Conservation (phyloP, 2,329 filamentous ascomycete genomes). For the Salinomyces thailandicus region DNA sequence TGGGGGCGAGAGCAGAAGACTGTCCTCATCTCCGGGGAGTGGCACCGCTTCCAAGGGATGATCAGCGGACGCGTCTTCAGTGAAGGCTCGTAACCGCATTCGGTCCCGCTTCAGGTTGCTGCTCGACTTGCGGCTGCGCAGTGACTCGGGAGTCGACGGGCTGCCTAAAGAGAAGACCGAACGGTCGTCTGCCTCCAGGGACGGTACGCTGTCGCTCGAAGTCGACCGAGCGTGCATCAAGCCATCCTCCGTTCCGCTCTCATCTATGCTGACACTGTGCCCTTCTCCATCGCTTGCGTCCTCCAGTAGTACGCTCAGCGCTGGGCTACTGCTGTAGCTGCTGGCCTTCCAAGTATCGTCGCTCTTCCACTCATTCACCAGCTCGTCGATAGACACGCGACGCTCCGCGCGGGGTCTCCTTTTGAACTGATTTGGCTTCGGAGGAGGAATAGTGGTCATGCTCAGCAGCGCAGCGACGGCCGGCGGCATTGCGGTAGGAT, state of each 20-base stretch:
- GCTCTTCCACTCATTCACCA: conserved; percentile 45
- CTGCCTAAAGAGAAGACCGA: conserved; percentile 36
- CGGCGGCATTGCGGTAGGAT: conserved; percentile 39
- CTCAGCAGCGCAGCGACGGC: conserved; percentile 49
- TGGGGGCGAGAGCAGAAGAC: conserved; percentile 21
- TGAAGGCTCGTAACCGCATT: conserved; percentile 38
- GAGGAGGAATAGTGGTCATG: conserved; percentile 49
- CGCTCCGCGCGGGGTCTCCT: conserved; percentile 31
- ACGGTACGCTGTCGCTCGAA: conserved; percentile 49
- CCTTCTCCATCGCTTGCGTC: conserved; percentile 39
- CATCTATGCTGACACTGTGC: conserved; percentile 14
- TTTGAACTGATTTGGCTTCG: conserved; percentile 29
- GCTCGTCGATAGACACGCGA: conserved; percentile 45
- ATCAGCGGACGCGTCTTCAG: conserved; percentile 45
- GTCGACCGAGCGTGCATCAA: conserved; percentile 39
- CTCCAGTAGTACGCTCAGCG: conserved; percentile 47
- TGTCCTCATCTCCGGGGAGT: conserved; percentile 22
- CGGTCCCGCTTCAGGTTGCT: conserved; percentile 35
- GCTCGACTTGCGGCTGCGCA: conserved; percentile 25
- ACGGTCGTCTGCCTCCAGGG: conserved; percentile 39
- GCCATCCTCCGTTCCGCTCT: conserved; percentile 33
- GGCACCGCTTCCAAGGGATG: conserved; percentile 45
- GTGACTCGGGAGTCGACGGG: conserved; percentile 32
- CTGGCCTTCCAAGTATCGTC: conserved; percentile 29
- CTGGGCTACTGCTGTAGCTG: conserved; percentile 20